Evolutionary conservation across 2,329 filamentous ascomycete genomes (phyloP), one percentile per base, ranked within the genome.

Genomic region (Pezicula rhizophila): DNA sequence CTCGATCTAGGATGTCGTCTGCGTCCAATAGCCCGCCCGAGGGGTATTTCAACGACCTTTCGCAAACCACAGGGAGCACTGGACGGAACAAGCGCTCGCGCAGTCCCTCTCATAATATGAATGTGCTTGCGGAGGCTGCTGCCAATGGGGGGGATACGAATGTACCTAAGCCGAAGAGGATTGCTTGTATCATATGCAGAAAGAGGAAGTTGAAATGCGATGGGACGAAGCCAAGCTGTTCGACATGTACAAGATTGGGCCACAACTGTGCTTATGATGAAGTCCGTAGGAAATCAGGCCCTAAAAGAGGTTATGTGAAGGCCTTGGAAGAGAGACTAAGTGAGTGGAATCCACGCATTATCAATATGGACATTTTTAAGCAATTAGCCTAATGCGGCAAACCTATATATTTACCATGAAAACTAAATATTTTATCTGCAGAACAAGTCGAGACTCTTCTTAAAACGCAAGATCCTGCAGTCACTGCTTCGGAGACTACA

Each of bases 371-470:
- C 76, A 38, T 68, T 80, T 33, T 62, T 84, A 34, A 23, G 25
- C 8, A 3, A 43, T 43, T 37, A 12, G 35, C 41, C 42, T 51
- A 26, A 41, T 38, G 17, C 28, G 49, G 50, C 60, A 47, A 55
- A 48, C 12, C 26, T 34, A 23, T n/a, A 12, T 28, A 43, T 42
- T 44, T 39, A 43, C 52, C 28, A 45, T 37, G 28, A 31, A 31
- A 31, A 10, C 28, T 31, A 12, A 31, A 12, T 20, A 26, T 46
- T 49, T 59, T 57, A 49, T 11, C 14, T 33, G 14, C 60, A 95
- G 89, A 92, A 66, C 91, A 96, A 76, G 91, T 97, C 48, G 92
- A 96, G 73, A 93, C 87, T 2, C 72, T 96, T 48, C 73, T 96
- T 52, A 95, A 92, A 70, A 88, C 81, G 5, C 86, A 95, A 63